A percentile compares a stretch with the other conserved stretches of the same genome.
These are phyloP conservation scores for Coemansia sp. DNA, from an alignment of 192 early-diverging fungal genomes.

Conservation along the genomic window DNA sequence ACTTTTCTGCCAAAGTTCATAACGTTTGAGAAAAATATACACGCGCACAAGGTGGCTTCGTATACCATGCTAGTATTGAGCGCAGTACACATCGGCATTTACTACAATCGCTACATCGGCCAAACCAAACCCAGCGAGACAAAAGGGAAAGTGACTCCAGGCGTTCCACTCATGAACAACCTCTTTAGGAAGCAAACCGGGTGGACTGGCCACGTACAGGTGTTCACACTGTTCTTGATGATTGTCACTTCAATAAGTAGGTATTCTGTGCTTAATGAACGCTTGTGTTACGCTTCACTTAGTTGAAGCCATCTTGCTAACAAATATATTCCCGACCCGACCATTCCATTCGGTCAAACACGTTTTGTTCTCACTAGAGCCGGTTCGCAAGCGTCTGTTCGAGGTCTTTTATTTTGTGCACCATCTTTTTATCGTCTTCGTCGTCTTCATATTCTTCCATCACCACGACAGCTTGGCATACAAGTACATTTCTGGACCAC, in stretches of 20 bases:
- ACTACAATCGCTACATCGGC: slow-evolving; percentile 26
- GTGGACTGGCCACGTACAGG: slow-evolving; percentile 69
- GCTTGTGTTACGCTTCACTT: background rate
- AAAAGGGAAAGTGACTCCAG: slow-evolving; percentile 16
- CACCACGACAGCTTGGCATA: slow-evolving; percentile 58
- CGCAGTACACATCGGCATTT: slow-evolving; percentile 59
- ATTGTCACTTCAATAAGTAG: slow-evolving; percentile 56
- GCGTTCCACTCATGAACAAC: slow-evolving; percentile 19
- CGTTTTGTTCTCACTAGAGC: slow-evolving; percentile 16
- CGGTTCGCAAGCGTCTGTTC: slow-evolving; percentile 61
- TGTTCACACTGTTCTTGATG: slow-evolving; percentile 62
- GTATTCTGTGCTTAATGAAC: slow-evolving; percentile 1
- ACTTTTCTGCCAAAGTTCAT: slow-evolving; percentile 63
- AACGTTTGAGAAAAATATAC: slow-evolving; percentile 70
- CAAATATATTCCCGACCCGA: background rate
- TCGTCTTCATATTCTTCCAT: slow-evolving; percentile 70
- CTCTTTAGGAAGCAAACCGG: slow-evolving; percentile 48
- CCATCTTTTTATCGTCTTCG: slow-evolving; percentile 71
- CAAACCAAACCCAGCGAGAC: slow-evolving; percentile 14
- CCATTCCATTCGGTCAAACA: background rate
- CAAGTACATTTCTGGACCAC: slow-evolving; percentile 60
- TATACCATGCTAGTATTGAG: slow-evolving; percentile 68
- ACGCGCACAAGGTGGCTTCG: slow-evolving; percentile 72
- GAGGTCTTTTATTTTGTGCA: slow-evolving; percentile 81
- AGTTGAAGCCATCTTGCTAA: background rate